Evolutionary conservation across 2,329 filamentous ascomycete genomes (phyloP).

Genomic region (Bimuria novae-zelandiae): DNA sequence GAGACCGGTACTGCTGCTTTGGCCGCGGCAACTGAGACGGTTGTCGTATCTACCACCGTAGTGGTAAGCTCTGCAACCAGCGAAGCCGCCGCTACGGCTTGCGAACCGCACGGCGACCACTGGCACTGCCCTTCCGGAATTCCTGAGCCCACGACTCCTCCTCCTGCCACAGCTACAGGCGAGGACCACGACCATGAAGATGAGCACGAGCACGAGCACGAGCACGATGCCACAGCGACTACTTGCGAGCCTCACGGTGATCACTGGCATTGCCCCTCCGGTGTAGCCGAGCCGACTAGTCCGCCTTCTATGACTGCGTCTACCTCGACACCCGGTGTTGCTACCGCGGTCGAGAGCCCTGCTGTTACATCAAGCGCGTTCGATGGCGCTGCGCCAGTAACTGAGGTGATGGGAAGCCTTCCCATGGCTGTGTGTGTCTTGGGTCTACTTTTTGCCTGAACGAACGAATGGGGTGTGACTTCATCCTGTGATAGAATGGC

Average conservation of each 20-base stretch:
- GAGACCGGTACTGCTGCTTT: not conserved
- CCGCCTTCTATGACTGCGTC: not conserved
- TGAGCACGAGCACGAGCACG: constrained; percentile 17
- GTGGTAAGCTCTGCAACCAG: not conserved
- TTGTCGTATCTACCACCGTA: not conserved
- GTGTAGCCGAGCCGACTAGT: constrained; percentile 11
- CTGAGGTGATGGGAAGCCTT: not conserved
- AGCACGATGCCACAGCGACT: constrained; percentile 22
- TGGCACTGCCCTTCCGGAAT: constrained; percentile 16
- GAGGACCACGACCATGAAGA: constrained; percentile 20
- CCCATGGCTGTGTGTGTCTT: not conserved
- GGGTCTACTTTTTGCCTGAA: not conserved
- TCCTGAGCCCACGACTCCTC: constrained; percentile 12
- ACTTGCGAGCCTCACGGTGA: constrained; percentile 32
- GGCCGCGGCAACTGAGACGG: not conserved
- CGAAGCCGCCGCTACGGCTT: constrained; percentile 11
- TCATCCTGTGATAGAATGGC: no score
- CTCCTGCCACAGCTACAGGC: constrained; percentile 11
- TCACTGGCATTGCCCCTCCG: constrained; percentile 17
- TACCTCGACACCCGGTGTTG: not conserved
- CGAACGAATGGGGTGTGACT: no score
- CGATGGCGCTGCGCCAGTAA: not conserved
- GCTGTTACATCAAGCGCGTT: not conserved
- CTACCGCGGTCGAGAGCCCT: not conserved
- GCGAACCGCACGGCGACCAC: constrained; percentile 28